A percentile compares a stretch with the other conserved stretches of the same genome.
Evolutionary conservation across 1,284 basidiomycete genomes (phyloP).

Genomic region (Marasmius tenuissimus): DNA sequence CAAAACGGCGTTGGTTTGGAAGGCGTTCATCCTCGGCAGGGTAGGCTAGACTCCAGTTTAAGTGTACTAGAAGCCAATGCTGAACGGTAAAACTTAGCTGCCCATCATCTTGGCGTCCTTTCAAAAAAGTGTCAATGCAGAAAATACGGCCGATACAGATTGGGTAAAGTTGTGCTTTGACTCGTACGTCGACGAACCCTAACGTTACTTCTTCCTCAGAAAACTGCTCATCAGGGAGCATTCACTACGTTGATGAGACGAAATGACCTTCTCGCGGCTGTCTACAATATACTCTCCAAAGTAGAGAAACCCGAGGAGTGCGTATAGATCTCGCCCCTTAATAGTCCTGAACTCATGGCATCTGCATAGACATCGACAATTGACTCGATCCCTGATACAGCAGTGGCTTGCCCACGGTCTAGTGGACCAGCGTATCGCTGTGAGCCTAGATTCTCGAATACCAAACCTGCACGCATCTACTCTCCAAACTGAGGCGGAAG

Average conservation of each 20-base stretch:
- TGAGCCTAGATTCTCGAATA: conserved; percentile 50
- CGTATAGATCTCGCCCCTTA: background rate
- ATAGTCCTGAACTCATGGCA: background rate
- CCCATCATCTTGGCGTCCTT: conserved; percentile 57
- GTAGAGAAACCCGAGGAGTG: conserved; percentile 15
- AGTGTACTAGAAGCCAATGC: conserved; percentile 3
- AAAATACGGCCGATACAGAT: conserved; percentile 50
- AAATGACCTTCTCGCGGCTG: conserved; percentile 48
- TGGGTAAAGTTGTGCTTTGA: conserved; percentile 43
- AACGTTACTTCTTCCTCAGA: conserved; percentile 34
- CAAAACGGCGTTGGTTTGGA: conserved; percentile 53
- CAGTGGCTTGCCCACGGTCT: conserved; percentile 54
- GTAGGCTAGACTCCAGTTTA: conserved; percentile 37
- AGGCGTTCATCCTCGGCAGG: conserved; percentile 68
- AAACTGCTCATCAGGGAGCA: conserved; percentile 55
- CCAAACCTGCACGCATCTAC: conserved; percentile 47
- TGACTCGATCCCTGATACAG: conserved; percentile 59
- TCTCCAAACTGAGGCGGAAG: conserved; percentile 56
- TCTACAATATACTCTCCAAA: conserved; percentile 42
- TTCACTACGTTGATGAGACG: conserved; percentile 47
- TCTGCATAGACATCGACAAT: conserved; percentile 39
- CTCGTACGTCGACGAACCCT: background rate
- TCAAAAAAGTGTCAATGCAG: conserved; percentile 51
- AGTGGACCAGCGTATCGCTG: conserved; percentile 51
- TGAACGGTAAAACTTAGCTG: conserved; percentile 40